A percentile compares a stretch with the other conserved stretches of the same genome.
phyloP scores from a whole-genome alignment of 2,329 filamentous ascomycete genomes.

The Alternaria longipes region DNA sequence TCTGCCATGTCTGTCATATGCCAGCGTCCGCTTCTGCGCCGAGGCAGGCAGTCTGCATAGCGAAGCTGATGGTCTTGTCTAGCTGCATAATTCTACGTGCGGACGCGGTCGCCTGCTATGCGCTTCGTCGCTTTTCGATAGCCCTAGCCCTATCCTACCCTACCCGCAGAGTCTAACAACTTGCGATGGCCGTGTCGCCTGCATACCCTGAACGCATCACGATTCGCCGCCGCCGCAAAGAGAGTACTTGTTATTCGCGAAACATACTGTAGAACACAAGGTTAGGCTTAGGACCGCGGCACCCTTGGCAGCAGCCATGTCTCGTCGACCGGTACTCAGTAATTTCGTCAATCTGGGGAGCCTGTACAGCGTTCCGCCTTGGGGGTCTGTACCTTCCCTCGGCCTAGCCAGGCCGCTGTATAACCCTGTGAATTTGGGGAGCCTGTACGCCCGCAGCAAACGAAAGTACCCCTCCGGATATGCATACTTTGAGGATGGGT shows the following conservation, averaged over 20 bases:
- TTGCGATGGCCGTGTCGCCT: conserved; percentile 12
- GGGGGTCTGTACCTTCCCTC: not conserved
- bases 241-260: not conserved
- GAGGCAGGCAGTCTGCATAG: not conserved
- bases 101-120: conserved; percentile 11
- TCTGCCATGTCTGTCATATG: not conserved
- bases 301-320: conserved; percentile 7
- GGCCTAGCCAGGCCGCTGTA: not conserved
- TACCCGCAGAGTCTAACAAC: conserved; percentile 5
- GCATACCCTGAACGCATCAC: conserved; percentile 2
- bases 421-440: conserved; percentile 27
- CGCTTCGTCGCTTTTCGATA: conserved; percentile 16
- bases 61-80: conserved; percentile 2
- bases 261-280: not conserved
- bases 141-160: conserved; percentile 4
- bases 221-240: not conserved
- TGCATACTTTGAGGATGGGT: conserved; percentile 39
- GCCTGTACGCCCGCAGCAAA: conserved; percentile 13
- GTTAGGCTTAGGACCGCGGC: not conserved
- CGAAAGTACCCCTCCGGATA: conserved; percentile 15
- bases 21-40: not conserved
- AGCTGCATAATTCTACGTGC: conserved; percentile 2
- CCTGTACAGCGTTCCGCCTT: conserved; percentile 19
- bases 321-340: conserved; percentile 12
- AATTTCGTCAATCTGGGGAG: conserved; percentile 26